phyloP scores from a whole-genome alignment of 106 monocot genomes.

The Ottelia alismoides region DNA sequence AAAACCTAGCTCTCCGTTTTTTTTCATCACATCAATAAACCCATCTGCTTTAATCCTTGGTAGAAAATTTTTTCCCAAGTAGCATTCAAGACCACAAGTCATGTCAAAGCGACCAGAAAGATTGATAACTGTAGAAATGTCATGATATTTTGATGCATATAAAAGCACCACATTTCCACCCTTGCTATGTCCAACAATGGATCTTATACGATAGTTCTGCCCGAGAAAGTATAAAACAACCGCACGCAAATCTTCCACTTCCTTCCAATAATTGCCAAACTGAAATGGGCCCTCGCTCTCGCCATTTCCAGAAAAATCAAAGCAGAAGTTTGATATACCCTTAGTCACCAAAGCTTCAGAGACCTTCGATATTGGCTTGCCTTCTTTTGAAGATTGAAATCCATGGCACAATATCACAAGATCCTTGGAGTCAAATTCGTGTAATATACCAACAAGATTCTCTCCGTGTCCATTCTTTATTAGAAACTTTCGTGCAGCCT shows the following conservation, averaged over 20 bases:
- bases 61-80: slow-evolving; percentile 55
- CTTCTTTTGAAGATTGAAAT: slow-evolving; percentile 59
- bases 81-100: slow-evolving; percentile 45
- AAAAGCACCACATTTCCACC: slow-evolving; percentile 79
- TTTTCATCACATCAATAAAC: slow-evolving; percentile 67
- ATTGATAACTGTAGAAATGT: slow-evolving; percentile 45
- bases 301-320: slow-evolving; percentile 77
- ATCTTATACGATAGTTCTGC: slow-evolving; percentile 22
- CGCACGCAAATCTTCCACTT: slow-evolving; percentile 56
- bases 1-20: slow-evolving; percentile 28
- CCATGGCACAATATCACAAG: slow-evolving; percentile 70
- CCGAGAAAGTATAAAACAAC: slow-evolving; percentile 39
- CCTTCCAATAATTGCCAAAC: slow-evolving; percentile 70
- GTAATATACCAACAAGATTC: slow-evolving; percentile 42
- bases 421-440: slow-evolving; percentile 33
- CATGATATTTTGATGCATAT: slow-evolving; percentile 73
- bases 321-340: slow-evolving; percentile 33
- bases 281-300: slow-evolving; percentile 82
- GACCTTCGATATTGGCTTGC: slow-evolving; percentile 26
- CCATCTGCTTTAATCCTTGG: slow-evolving; percentile 62
- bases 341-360: slow-evolving; percentile 24
- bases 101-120: slow-evolving; percentile 78
- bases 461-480: slow-evolving; percentile 39
- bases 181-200: slow-evolving; percentile 80
- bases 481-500: slow-evolving; percentile 22